A percentile compares a stretch with the other conserved stretches of the same genome.
These are phyloP conservation scores for Debaryomyces robertsiae DNA, from an alignment of 1,139 yeast genomes.

Conservation along the genomic window DNA sequence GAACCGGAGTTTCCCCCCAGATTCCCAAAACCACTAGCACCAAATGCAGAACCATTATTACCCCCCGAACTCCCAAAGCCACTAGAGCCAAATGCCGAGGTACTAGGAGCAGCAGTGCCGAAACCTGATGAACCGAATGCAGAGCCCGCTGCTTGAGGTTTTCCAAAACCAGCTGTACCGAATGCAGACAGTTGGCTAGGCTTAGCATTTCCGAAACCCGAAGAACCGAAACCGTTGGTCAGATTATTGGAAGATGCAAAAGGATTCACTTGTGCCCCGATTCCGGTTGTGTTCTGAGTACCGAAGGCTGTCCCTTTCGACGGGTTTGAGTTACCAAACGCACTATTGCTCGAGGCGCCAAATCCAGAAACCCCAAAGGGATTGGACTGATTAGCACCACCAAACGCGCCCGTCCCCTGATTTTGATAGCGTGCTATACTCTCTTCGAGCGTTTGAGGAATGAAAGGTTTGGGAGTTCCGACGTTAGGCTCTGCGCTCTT, in stretches of 20 bases:
- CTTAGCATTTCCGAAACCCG: slow-evolving; percentile 14
- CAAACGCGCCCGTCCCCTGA: slow-evolving; percentile 6
- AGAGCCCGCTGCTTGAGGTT: slow-evolving; percentile 3
- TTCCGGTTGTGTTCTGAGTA: slow-evolving; percentile 4
- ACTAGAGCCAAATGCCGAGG: slow-evolving; percentile 10
- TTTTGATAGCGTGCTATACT: slow-evolving; percentile 19
- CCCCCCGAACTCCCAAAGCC: slow-evolving; percentile 15
- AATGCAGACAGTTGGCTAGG: slow-evolving; percentile 3
- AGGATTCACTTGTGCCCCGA: slow-evolving; percentile 2
- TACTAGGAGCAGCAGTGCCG: slow-evolving; percentile 10
- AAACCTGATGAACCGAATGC: slow-evolving; percentile 14
- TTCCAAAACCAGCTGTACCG: slow-evolving; percentile 12
- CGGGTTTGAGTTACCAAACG: slow-evolving; percentile 10
- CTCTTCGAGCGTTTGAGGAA: slow-evolving; percentile 34
- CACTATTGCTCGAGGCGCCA: slow-evolving; percentile 10
- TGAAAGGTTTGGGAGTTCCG: slow-evolving; percentile 37
- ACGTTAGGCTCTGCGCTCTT: slow-evolving; percentile 41
- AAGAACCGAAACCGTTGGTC: slow-evolving; percentile 12
- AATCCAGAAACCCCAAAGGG: slow-evolving; percentile 14
- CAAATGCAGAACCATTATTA: slow-evolving; percentile 17
- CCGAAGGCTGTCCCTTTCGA: slow-evolving; percentile 14
- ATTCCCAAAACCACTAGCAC: slow-evolving; percentile 15
- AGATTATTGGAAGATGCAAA: neutral
- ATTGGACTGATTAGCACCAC: slow-evolving; percentile 4
- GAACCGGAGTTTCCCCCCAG: slow-evolving; percentile 1